Evolutionary conservation across 805 yeast species (phyloP).

Genomic region (Candida montana): DNA sequence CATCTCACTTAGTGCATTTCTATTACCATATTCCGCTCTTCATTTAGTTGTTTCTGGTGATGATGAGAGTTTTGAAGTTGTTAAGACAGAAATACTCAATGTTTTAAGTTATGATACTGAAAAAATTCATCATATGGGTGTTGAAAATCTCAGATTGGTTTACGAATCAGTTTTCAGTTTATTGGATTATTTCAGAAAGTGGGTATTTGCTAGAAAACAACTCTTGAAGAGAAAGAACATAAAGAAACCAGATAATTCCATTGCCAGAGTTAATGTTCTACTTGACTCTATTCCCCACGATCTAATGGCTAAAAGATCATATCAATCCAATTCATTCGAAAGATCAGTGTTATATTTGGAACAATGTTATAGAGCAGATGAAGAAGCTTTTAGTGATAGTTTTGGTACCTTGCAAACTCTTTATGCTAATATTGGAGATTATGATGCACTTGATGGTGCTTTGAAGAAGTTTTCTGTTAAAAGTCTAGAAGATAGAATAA

Average conservation of each 20-base stretch:
- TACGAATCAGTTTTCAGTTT: conserved; percentile 73
- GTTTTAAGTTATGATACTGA: conserved; percentile 48
- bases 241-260: conserved; percentile 25
- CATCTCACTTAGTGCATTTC: conserved; percentile 57
- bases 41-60: conserved; percentile 49
- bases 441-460: conserved; percentile 86
- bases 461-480: conserved; percentile 66
- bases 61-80: conserved; percentile 33
- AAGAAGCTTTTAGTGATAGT: conserved; percentile 28
- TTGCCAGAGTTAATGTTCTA: conserved; percentile 39
- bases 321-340: conserved; percentile 81
- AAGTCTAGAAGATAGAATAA: conserved; percentile 66
- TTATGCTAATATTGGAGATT: conserved; percentile 83
- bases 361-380: conserved; percentile 50
- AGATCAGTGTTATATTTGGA: conserved; percentile 84
- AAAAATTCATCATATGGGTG: conserved; percentile 43
- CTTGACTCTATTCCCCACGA: conserved; percentile 57
- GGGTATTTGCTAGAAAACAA: conserved; percentile 38
- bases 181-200: conserved; percentile 77
- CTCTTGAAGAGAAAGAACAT: conserved; percentile 15
- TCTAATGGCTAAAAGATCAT: conserved; percentile 68
- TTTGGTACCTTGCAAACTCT: conserved; percentile 62
- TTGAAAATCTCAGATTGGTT: conserved; percentile 58
- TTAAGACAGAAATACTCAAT: conserved; percentile 53
- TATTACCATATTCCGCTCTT: conserved; percentile 73